Evolutionary conservation across 805 yeast species (phyloP).

Genomic region (Dipodascus geniculatus): DNA sequence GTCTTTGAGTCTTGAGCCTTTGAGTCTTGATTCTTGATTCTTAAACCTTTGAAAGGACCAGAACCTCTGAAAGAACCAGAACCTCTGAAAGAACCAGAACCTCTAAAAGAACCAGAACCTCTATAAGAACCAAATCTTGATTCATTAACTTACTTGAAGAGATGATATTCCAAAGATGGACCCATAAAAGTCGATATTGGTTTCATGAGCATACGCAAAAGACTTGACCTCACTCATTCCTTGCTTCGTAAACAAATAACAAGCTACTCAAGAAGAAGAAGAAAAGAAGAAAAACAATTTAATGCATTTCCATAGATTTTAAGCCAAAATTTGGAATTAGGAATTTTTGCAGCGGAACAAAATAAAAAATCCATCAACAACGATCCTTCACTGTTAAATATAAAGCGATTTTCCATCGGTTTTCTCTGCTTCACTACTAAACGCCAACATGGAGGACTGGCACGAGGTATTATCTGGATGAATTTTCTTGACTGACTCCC

Average conservation of each 20-base stretch:
- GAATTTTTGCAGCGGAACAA: too few species aligned
- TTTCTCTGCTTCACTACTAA: background rate
- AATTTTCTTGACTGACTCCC: background rate
- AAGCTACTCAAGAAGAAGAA: background rate
- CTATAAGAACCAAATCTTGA: too few species aligned
- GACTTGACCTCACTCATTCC: background rate
- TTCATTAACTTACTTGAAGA: conserved; percentile 9
- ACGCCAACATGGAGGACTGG: conserved; percentile 13
- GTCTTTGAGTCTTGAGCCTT: too few species aligned
- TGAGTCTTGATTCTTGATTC: too few species aligned
- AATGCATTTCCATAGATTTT: too few species aligned
- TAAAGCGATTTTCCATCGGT: background rate
- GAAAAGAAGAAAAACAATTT: background rate
- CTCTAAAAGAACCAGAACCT: too few species aligned
- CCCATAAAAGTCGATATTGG: conserved; percentile 7
- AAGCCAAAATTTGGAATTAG: too few species aligned
- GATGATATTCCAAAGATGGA: conserved; percentile 18
- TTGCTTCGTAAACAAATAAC: too few species aligned
- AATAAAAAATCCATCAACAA: conserved; percentile 4
- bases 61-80: background rate
- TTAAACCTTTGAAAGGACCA: background rate
- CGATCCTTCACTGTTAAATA: background rate
- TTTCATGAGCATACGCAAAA: conserved; percentile 5
- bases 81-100: too few species aligned
- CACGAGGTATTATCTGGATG: conserved; percentile 9